Base-by-base conservation (phyloP, 139 green algal genomes). In the Chlamydomonas sphaeroides region DNA sequence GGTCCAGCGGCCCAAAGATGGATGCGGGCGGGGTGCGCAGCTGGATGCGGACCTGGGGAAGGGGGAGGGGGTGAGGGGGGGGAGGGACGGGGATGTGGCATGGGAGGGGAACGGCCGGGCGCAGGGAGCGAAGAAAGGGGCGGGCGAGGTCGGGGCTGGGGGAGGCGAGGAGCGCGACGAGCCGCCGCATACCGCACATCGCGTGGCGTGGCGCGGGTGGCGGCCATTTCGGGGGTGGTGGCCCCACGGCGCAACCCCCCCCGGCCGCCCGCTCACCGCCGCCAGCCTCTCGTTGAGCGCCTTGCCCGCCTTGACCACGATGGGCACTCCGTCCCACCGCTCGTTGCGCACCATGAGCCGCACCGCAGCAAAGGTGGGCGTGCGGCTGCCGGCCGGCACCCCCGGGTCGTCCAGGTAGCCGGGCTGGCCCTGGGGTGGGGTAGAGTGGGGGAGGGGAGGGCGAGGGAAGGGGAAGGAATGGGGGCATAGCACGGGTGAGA, bases 291-390 rank as follows among this genome's bases (percentile, higher is more conserved):
- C 86, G 79, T 90, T 88, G 38, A 99, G 84, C 17, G 95, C 97
- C 87, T 99, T 99, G 75, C 96, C 97, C 5, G 97, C 97, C 88
- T 98, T 97, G 63, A 99, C 88, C 51, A 99, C 89, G 83, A 98
- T 96, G 0, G 96, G 96, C 76, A 98, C 96, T 32, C 94, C 96
- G 15, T 83, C 86, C 86, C 86, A 88, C 30, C 97, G 87, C 82
- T 98, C 96, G 86, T 99, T 99, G 79, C 96, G 88, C 38, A 99
- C 94, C 45, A 87, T 79, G 25, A 99, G 80, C 8, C 91, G 86
- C 20, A 90, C 84, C 0, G 92, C 85, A 0, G 97, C 97, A 88
- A 96, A 99, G 15, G 97, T 99, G n/a, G 97, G 96, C 42, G 71
- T 89, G 68, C 68, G 56, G 21, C 89, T 94, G 69, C 81, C 81